These are phyloP conservation scores for Dryas alaskensis DNA, from an alignment of 306 rosid species.

Conservation along the genomic window DNA sequence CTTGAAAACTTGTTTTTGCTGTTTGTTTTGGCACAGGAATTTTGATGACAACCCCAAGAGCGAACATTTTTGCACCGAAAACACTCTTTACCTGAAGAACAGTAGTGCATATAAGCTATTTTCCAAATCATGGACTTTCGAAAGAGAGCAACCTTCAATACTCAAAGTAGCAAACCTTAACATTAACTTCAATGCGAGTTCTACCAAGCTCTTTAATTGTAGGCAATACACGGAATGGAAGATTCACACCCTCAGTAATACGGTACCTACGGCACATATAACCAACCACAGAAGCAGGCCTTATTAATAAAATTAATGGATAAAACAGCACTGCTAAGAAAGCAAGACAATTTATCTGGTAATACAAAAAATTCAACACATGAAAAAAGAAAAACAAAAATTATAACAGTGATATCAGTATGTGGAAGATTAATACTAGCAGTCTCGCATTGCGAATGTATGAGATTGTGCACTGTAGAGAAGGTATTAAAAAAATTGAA, in stretches of 20 bases:
- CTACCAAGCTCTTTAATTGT: conserved; percentile 92
- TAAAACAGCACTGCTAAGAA: background rate
- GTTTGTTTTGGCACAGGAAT: conserved; percentile 94
- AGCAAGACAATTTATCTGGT: background rate
- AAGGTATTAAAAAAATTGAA: background rate
- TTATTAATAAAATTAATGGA: background rate
- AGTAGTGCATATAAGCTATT: conserved; percentile 14
- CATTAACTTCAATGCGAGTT: conserved; percentile 92
- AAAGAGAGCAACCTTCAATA: conserved; percentile 18
- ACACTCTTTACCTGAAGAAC: conserved; percentile 82
- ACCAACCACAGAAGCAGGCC: conserved; percentile 7
- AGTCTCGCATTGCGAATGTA: background rate
- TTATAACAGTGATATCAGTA: background rate
- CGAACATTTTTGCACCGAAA: conserved; percentile 91
- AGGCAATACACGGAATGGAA: conserved; percentile 91
- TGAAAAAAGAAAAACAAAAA: background rate
- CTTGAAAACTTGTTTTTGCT: conserved; percentile 83
- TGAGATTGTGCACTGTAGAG: background rate
- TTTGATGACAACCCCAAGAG: conserved; percentile 86
- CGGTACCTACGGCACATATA: conserved; percentile 60
- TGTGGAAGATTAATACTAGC: background rate
- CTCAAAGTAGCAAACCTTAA: conserved; percentile 55
- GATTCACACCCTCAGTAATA: conserved; percentile 94
- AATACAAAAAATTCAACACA: background rate
- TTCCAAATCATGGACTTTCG: background rate